Conservation (phyloP, 2,329 filamentous ascomycete genomes). For the Aspergillus flavus region DNA sequence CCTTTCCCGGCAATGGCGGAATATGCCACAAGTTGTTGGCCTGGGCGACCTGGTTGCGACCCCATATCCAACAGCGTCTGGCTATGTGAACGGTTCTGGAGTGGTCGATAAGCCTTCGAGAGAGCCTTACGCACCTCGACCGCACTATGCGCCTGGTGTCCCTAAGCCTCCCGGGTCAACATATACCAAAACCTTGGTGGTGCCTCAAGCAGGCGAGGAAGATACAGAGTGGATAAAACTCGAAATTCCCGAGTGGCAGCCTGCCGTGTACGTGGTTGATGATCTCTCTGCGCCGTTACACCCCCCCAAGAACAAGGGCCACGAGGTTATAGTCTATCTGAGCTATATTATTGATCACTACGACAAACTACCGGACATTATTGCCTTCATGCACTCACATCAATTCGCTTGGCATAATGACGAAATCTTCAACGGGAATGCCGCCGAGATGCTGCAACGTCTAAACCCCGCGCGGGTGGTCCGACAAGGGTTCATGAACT, state of each 20-base stretch:
- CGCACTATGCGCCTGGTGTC: constrained; percentile 37
- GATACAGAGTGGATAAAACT: constrained; percentile 58
- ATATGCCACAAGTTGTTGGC: constrained; percentile 40
- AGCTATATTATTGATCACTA: constrained; percentile 67
- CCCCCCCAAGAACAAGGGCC: constrained; percentile 61
- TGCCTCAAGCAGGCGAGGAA: constrained; percentile 56
- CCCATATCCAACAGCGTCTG: constrained; percentile 14
- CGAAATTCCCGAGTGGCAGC: constrained; percentile 52
- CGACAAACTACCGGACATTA: constrained; percentile 59
- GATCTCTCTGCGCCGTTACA: constrained; percentile 53
- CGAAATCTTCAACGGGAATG: constrained; percentile 53
- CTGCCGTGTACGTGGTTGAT: constrained; percentile 56
- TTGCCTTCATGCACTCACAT: constrained; percentile 63
- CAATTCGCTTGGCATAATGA: constrained; percentile 63
- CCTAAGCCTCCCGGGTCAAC: constrained; percentile 50
- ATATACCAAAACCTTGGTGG: constrained; percentile 58
- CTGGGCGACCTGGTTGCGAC: constrained; percentile 35
- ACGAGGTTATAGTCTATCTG: constrained; percentile 65
- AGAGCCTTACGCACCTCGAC: constrained; percentile 31
- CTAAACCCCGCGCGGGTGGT: constrained; percentile 56
- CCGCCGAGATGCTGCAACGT: constrained; percentile 53
- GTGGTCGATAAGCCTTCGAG: constrained; percentile 12
- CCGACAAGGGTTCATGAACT: constrained; percentile 60
- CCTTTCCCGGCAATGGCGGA: constrained; percentile 38
- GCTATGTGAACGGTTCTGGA: constrained; percentile 22